A percentile compares a stretch with the other conserved stretches of the same genome.
phyloP scores from a whole-genome alignment of 352 stramenopile genomes.

The Globisporangium emineosum region DNA sequence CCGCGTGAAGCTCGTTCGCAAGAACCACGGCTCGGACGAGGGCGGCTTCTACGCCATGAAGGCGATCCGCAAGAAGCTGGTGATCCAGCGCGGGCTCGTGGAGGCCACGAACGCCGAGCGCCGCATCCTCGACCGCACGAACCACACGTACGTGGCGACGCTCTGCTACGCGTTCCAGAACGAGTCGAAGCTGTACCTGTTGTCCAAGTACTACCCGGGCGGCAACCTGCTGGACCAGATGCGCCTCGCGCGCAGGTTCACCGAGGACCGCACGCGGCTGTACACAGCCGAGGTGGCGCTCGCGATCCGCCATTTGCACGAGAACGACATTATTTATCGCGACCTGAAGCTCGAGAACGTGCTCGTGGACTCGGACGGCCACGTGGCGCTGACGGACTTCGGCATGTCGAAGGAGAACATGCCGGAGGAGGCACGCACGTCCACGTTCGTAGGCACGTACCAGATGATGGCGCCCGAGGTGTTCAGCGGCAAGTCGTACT shows the following conservation, averaged over 20 bases:
- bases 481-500: conserved; percentile 85
- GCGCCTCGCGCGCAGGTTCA: conserved; percentile 87
- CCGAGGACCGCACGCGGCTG: conserved; percentile 90
- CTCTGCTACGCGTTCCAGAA: conserved; percentile 91
- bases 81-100: conserved; percentile 86
- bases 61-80: conserved; percentile 83
- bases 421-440: conserved; percentile 66
- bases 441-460: conserved; percentile 91
- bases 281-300: conserved; percentile 97
- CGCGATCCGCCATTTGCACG: conserved; percentile 93
- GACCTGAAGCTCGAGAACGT: conserved; percentile 99
- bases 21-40: conserved; percentile 82
- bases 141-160: conserved; percentile 97
- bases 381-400: conserved; percentile 98
- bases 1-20: conserved; percentile 83
- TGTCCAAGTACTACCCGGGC: conserved; percentile 96
- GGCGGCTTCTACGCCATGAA: conserved; percentile 86
- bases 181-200: conserved; percentile 86
- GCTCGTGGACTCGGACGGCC: conserved; percentile 93
- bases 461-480: conserved; percentile 93
- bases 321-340: conserved; percentile 95
- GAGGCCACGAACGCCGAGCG: conserved; percentile 90
- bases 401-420: conserved; percentile 99
- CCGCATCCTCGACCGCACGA: conserved; percentile 88
- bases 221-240: conserved; percentile 94